Evolutionary conservation across 495 filamentous ascomycete genomes (phyloP), one percentile per base, ranked within the genome.

Genomic region (Penicillium salamii): DNA sequence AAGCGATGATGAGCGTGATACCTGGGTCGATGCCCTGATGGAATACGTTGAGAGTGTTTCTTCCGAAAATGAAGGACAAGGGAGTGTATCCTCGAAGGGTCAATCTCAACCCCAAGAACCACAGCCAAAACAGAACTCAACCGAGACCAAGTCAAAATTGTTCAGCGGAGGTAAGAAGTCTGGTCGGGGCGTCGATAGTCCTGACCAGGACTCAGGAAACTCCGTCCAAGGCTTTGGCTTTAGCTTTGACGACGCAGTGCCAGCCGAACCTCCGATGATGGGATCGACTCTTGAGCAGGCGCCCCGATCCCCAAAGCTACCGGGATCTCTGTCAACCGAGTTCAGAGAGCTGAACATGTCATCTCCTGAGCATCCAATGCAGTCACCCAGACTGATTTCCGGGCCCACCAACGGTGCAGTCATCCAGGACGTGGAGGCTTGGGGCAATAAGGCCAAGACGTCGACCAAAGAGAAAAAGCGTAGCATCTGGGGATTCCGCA

Each of bases 401-500:
- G 88, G 76, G 19, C 93, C 95, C 1, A 91, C 84, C 32, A 95
- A 96, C 67, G 88, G 87, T 37, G 74, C 86, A 21, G 74, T 90
- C 14, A 97, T 98, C 52, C 86, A 91, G 19, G 88, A 96, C 70
- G 80, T 81, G n/a, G 84, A 84, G 34, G 78, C 82, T 2, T 97
- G 92, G 92, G 93, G 92, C 23, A 90, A 85, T 61, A 93, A 86
- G 66, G 64, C 78, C 35, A 69, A 73, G 20, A 76, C 72, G 13
- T 72, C 74, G 7, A 75, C 75, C 20, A 89, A 88, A 49, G 89
- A 91, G 59, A 87, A 90, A 64, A 97, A 97, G 66, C 85, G 93
- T 33, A 92, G 91, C 68, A 95, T 98, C 62, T 97, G 89, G 75
- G 90, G 89, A 1, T 97, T 97, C 62, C 84, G 90, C 37, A 82